A percentile compares a stretch with the other conserved stretches of the same genome.
phyloP scores from a whole-genome alignment of 1,284 basidiomycete genomes.

The Chondrostereum purpureum region DNA sequence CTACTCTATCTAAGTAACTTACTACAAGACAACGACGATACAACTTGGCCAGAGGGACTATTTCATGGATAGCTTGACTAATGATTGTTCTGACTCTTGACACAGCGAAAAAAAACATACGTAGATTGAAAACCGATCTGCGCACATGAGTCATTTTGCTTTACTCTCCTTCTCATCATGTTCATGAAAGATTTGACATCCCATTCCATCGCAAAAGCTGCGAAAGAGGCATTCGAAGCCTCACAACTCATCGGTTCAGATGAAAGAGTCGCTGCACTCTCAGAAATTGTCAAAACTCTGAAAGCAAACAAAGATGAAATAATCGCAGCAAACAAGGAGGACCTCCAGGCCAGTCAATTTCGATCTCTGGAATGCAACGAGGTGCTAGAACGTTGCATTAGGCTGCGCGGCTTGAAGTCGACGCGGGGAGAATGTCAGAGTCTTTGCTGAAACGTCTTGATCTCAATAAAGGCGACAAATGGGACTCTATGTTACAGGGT shows the following conservation, averaged over 20 bases:
- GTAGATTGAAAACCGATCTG: too few relatives aligned
- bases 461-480: constrained; percentile 82
- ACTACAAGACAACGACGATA: too few relatives aligned
- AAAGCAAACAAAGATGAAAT: constrained; percentile 60
- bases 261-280: constrained; percentile 68
- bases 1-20: too few relatives aligned
- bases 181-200: too few relatives aligned
- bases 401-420: constrained; percentile 76
- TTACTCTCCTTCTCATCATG: too few relatives aligned
- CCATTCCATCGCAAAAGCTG: constrained; percentile 63
- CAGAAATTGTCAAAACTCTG: constrained; percentile 64
- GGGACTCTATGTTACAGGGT: constrained; percentile 90
- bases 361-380: constrained; percentile 1
- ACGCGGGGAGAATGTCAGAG: constrained; percentile 75
- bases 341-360: constrained; percentile 71
- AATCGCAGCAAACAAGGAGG: constrained; percentile 72
- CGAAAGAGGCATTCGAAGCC: constrained; percentile 78
- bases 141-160: too few relatives aligned
- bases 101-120: too few relatives aligned
- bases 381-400: constrained; percentile 21
- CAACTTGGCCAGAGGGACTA: too few relatives aligned
- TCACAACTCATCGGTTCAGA: constrained; percentile 72
- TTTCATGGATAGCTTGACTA: too few relatives aligned
- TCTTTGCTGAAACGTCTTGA: constrained; percentile 86
- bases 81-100: too few relatives aligned